phyloP scores from a whole-genome alignment of 257 asterid genomes.

The Schizonepeta tenuifolia region DNA sequence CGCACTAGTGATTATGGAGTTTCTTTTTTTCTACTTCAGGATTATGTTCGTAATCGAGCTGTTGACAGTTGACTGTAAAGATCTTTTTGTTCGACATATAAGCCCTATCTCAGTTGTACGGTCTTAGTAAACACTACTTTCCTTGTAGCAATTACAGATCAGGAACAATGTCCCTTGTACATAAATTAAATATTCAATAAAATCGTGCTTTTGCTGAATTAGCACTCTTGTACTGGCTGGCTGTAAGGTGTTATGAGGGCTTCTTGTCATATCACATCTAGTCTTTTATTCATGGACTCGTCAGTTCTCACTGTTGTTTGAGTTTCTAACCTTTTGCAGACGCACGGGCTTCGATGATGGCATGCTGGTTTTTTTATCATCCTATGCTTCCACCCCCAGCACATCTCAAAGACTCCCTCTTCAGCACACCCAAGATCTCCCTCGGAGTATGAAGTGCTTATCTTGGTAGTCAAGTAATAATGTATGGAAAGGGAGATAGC shows the following conservation, averaged over 20 bases:
- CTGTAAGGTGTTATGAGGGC: constrained; percentile 8
- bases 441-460: constrained; percentile 25
- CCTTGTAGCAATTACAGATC: constrained; percentile 72
- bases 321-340: constrained; percentile 31
- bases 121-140: constrained; percentile 54
- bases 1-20: constrained; percentile 53
- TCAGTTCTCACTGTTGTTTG: constrained; percentile 12
- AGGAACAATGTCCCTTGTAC: constrained; percentile 68
- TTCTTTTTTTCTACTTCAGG: constrained; percentile 42
- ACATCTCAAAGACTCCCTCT: too few relatives aligned
- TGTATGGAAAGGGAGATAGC: not conserved
- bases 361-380: constrained; percentile 29
- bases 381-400: constrained; percentile 26
- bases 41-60: constrained; percentile 51
- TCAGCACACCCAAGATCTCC: too few relatives aligned
- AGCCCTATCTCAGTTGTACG: constrained; percentile 55
- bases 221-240: constrained; percentile 30
- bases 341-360: constrained; percentile 31
- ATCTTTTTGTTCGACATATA: constrained; percentile 62
- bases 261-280: constrained; percentile 19
- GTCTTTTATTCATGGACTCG: constrained; percentile 19
- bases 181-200: constrained; percentile 70
- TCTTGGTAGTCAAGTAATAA: constrained; percentile 33
- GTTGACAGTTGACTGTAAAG: constrained; percentile 72
- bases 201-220: constrained; percentile 42